Evolutionary conservation across 176 grass and related monocot genomes (phyloP).

Genomic region (Oryza punctata): DNA sequence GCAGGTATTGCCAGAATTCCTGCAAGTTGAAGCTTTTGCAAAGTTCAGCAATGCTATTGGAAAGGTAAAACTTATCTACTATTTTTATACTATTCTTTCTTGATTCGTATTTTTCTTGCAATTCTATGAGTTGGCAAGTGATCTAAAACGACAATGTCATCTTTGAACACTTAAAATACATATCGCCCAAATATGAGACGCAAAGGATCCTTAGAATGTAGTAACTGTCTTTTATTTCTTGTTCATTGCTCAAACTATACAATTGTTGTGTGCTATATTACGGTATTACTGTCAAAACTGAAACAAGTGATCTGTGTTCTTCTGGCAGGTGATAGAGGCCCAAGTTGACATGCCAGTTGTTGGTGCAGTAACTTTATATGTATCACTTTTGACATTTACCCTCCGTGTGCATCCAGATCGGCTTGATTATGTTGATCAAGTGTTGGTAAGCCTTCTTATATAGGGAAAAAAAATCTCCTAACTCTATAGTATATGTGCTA

Average conservation of each 20-base stretch:
- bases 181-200: no score
- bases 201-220: not conserved
- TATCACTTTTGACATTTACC: constrained; percentile 95
- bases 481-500: constrained; percentile 13
- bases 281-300: constrained; percentile 6
- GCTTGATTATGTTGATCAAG: constrained; percentile 99
- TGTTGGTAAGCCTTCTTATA: constrained; percentile 64
- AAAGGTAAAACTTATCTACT: constrained; percentile 56
- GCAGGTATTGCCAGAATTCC: constrained; percentile 93
- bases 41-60: constrained; percentile 96
- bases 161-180: not conserved
- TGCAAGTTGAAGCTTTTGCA: constrained; percentile 99
- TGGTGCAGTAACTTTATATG: constrained; percentile 93
- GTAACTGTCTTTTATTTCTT: not conserved
- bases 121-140: constrained; percentile 20
- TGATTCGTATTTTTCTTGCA: constrained; percentile 1
- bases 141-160: constrained; percentile 1
- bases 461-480: not conserved
- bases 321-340: constrained; percentile 93
- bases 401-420: constrained; percentile 97
- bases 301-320: constrained; percentile 24
- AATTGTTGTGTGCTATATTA: constrained; percentile 16
- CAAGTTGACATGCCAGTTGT: constrained; percentile 96
- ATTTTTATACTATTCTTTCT: not conserved
- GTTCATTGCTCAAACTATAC: constrained; percentile 1